Base-by-base conservation (phyloP, 805 yeast species). In the Saccharomycopsis guyanensis region DNA sequence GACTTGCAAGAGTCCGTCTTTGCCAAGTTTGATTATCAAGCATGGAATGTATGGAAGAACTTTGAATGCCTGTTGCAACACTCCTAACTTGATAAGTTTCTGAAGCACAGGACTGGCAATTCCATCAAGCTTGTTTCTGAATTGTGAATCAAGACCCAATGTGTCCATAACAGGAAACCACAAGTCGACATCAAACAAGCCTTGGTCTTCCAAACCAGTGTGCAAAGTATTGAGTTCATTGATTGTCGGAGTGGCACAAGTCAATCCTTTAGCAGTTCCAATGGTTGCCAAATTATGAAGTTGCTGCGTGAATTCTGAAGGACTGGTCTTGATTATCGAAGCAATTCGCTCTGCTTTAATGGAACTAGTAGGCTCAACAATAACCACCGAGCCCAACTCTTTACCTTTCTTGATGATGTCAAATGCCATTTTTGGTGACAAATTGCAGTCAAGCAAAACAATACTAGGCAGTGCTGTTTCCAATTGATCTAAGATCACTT, bases 121-220 rank as follows among this genome's bases (percentile, higher is more conserved):
- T 34, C 18, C 22, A 24, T 69, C 72, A 46, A 81, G 58, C 40
- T 65, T 65, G 19, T 69, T 70, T 43, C 82, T 62, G 49, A 80
- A 68, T 1, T 55, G 56, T 0, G 71, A 59, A 51, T 72, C 71
- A 3, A 78, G 55, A 0, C 77, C 76, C 22, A 85, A 60, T 0
- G 72, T 56, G 55, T 86, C 95, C 12, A 87, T 60, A 1, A 78
- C 66, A 1, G 84, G 82, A 61, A 87, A 87, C 96, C 96, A 88
- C 2, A 60, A 53, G 41, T 79, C 81, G 22, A 69, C 80, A 35
- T 73, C 73, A 52, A 72, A 71, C 42, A 59, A 59, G 7, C 65
- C 69, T 3, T 62, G 70, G 1, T 57, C 47, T 4, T 58, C 63
- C 55, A 85, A 76, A 5, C 77, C 59, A 4, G 66, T 66, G 59